phyloP scores from a whole-genome alignment of 495 filamentous ascomycete genomes.

The Penicillium paradoxum region DNA sequence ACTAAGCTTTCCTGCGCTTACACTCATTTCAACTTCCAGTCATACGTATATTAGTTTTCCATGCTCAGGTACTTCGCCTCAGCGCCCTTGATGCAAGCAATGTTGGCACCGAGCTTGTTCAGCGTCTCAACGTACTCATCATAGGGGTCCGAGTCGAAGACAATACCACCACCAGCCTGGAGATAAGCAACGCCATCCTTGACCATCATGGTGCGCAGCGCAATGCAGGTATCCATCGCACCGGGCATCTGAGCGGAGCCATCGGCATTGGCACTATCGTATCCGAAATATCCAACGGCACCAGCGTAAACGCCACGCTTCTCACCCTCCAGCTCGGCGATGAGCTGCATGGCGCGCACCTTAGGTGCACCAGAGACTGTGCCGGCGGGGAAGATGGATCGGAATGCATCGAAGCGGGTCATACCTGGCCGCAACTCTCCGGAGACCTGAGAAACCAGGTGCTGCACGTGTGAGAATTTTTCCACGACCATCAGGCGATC shows the following conservation, averaged over 20 bases:
- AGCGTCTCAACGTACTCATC: constrained; percentile 97
- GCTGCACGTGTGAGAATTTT: constrained; percentile 93
- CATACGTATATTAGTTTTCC: constrained; percentile 23
- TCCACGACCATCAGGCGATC: constrained; percentile 95
- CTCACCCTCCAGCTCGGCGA: constrained; percentile 88
- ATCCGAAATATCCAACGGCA: constrained; percentile 78
- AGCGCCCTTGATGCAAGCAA: constrained; percentile 77
- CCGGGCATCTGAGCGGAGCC: constrained; percentile 54
- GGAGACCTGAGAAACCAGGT: constrained; percentile 90
- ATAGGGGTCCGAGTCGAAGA: constrained; percentile 89
- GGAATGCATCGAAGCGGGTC: constrained; percentile 92
- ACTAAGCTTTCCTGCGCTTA: neutral
- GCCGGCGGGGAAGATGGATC: constrained; percentile 92
- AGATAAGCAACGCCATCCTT: constrained; percentile 90
- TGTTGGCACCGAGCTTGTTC: constrained; percentile 89
- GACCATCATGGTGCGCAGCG: constrained; percentile 91
- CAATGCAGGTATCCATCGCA: constrained; percentile 98
- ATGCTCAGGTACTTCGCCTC: constrained; percentile 66
- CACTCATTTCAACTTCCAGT: neutral
- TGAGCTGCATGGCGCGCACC: constrained; percentile 93
- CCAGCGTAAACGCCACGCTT: constrained; percentile 94
- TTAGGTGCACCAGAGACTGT: constrained; percentile 94
- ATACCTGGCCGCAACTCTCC: constrained; percentile 75
- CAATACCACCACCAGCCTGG: constrained; percentile 95
- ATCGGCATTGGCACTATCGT: constrained; percentile 35